These are phyloP conservation scores for Hypoxylon sp. DNA, from an alignment of 2,329 filamentous ascomycete genomes.

Conservation along the genomic window DNA sequence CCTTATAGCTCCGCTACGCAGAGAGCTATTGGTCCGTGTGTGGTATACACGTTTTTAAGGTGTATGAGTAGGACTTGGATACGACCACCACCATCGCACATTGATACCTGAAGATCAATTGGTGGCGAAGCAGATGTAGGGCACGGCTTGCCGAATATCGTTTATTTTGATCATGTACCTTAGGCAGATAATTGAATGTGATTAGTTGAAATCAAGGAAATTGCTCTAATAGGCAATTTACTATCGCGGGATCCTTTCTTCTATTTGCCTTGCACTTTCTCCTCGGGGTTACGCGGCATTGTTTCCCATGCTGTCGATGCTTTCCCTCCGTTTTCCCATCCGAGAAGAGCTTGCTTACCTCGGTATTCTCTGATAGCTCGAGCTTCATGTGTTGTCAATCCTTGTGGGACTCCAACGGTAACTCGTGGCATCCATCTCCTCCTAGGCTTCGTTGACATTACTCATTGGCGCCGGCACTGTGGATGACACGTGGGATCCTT, in stretches of 20 bases:
- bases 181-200: neutral
- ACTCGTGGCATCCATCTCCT: neutral
- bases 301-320: neutral
- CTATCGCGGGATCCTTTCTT: neutral
- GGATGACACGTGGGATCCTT: neutral
- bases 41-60: neutral
- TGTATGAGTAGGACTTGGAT: neutral
- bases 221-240: neutral
- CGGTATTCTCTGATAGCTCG: neutral
- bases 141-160: neutral
- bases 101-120: neutral
- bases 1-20: neutral
- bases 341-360: neutral
- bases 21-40: neutral
- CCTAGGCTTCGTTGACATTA: neutral
- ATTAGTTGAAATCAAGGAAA: neutral
- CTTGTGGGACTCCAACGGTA: neutral
- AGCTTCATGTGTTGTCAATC: conserved; percentile 4
- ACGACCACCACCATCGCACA: neutral
- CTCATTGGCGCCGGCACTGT: neutral
- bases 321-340: neutral
- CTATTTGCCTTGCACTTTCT: neutral
- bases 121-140: neutral
- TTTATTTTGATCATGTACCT: neutral
- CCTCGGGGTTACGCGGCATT: neutral